phyloP scores from a whole-genome alignment of 129 eudicot genomes.

The Tanacetum coccineum region DNA sequence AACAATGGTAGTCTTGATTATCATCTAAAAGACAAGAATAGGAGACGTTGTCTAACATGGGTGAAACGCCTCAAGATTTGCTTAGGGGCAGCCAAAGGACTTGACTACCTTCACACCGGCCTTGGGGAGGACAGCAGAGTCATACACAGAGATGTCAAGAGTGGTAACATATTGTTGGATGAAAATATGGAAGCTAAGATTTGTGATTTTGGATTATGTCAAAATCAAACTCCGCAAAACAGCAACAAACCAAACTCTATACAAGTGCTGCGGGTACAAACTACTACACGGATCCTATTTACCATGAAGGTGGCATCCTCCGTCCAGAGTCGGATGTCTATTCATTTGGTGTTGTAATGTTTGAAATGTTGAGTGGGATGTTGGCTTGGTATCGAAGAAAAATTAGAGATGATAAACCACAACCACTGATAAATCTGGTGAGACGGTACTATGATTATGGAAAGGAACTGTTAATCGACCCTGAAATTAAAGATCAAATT shows the following conservation, averaged over 20 bases:
- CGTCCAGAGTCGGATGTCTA: neutral
- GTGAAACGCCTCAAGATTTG: neutral
- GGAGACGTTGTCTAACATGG: neutral
- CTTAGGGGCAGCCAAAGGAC: neutral
- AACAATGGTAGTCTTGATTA: neutral
- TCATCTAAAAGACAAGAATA: neutral
- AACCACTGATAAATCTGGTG: neutral
- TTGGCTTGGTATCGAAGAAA: neutral
- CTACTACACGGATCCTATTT: neutral
- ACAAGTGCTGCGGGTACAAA: neutral
- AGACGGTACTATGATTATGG: neutral
- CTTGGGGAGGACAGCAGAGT: neutral
- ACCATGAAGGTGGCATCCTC: neutral
- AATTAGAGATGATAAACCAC: neutral
- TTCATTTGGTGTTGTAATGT: neutral
- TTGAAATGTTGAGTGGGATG: constrained; percentile 2
- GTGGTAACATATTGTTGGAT: neutral
- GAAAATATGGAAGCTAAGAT: neutral
- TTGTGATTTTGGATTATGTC: constrained; percentile 4
- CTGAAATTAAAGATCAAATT: neutral
- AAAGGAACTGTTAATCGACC: neutral
- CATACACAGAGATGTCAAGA: constrained; percentile 7
- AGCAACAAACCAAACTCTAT: neutral
- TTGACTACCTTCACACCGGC: neutral
- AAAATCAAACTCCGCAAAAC: neutral